Evolutionary conservation across 306 rosid genomes (phyloP).

Genomic region (Fragaria ananassa): DNA sequence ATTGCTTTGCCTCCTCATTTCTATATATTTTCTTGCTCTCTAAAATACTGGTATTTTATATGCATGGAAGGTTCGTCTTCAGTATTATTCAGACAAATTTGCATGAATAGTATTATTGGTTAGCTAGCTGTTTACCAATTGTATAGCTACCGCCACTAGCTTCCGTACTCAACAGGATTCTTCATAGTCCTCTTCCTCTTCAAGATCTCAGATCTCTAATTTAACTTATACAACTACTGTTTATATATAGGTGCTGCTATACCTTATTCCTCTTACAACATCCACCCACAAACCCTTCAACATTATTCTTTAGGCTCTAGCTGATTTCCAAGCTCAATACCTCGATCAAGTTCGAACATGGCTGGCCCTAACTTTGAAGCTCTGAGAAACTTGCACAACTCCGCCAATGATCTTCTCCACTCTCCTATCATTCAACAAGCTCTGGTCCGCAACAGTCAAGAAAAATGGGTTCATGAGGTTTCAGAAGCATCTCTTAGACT

Average conservation of each 20-base stretch:
- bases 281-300: neutral
- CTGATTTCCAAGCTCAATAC: neutral
- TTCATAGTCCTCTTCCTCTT: constrained; percentile 33
- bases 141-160: constrained; percentile 3
- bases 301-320: neutral
- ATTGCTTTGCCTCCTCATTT: neutral
- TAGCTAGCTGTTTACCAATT: constrained; percentile 39
- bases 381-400: constrained; percentile 48
- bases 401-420: constrained; percentile 54
- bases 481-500: constrained; percentile 54
- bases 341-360: constrained; percentile 13
- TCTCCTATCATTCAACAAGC: constrained; percentile 44
- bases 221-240: neutral
- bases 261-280: neutral
- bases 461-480: constrained; percentile 49
- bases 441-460: constrained; percentile 31
- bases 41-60: neutral
- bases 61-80: constrained; percentile 3
- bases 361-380: constrained; percentile 51
- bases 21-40: neutral
- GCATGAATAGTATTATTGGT: constrained; percentile 2
- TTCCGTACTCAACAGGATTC: constrained; percentile 38
- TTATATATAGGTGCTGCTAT: neutral
- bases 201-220: constrained; percentile 34
- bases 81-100: constrained; percentile 26